Evolutionary conservation across 345 rosid genomes (phyloP).

Genomic region (Rhodomyrtus tomentosa): DNA sequence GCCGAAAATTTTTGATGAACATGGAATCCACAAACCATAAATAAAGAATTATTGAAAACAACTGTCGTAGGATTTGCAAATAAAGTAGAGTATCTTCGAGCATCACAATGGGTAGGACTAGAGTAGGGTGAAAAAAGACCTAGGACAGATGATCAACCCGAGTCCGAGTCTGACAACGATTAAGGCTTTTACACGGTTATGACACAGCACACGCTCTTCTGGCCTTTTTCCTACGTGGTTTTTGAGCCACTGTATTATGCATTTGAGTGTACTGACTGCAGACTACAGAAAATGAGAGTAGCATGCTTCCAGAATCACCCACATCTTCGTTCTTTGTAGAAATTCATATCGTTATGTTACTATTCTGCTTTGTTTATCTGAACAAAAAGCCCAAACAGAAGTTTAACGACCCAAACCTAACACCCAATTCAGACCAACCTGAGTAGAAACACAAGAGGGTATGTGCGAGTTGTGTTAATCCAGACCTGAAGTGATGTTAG

Average conservation of each 20-base stretch:
- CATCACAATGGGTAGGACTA: not conserved
- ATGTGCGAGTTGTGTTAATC: slow-evolving; percentile 88
- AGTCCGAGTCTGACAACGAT: too few species aligned
- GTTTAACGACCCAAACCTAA: not conserved
- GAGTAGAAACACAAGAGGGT: slow-evolving; percentile 80
- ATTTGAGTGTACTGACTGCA: too few species aligned
- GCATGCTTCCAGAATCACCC: not conserved
- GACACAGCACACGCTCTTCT: too few species aligned
- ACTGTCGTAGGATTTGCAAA: not conserved
- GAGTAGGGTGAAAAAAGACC: too few species aligned
- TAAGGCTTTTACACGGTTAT: too few species aligned
- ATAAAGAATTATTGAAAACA: not conserved
- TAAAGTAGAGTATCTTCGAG: not conserved
- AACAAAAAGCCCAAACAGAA: not conserved
- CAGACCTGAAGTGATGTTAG: slow-evolving; percentile 41
- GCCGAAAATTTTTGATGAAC: slow-evolving; percentile 25
- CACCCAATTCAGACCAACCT: slow-evolving; percentile 29
- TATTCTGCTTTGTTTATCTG: not conserved
- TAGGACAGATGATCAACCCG: too few species aligned
- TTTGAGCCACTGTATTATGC: too few species aligned
- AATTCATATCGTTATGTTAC: not conserved
- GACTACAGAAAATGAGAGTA: too few species aligned
- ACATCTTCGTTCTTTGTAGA: not conserved
- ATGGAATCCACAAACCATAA: not conserved
- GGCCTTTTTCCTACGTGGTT: too few species aligned